Base-by-base conservation (phyloP, 257 asterid genomes). In the Lantana camara region DNA sequence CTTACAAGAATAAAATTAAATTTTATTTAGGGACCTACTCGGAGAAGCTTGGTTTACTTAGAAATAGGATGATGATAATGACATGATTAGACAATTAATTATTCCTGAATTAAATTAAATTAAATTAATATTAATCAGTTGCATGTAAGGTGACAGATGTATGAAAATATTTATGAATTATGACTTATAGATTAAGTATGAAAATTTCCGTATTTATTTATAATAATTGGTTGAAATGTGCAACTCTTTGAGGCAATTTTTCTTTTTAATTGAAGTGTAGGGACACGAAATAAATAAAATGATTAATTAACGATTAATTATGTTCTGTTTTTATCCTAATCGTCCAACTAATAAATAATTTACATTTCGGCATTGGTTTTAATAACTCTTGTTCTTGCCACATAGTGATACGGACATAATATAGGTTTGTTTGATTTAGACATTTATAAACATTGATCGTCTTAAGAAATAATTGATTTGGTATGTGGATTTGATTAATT, bases 41-140 rank as follows among this genome's bases (percentile, higher is more conserved):
- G n/a, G n/a, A n/a, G n/a, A n/a, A n/a, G n/a, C n/a, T n/a, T n/a
- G n/a, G n/a, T n/a, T n/a, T n/a, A n/a, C 56, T 20, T 21, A 5
- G 4, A 10, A 49, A 49, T 14, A 49, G 8, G 34, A 21, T 48
- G 54, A 19, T 22, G 15, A 49, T 49, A 49, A 21, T 49, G 34
- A 49, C 34, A 49, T 49, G 56, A 22, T 49, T 49, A 21, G 56
- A 21, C 56, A 9, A 49, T 49, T 49, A 21, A 5, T 49, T 49
- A 49, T 19, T 10, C 54, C 13, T 1, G 7, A 49, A 7, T 35
- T 2, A 2, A 21, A 49, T 17, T 1, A 1, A 49, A 35, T 35
- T 35, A 35, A 49, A 49, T 47, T 47, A 49, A 21, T 49, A 21
- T 49, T 49, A 49, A 49, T 9, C 1, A 11, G 0, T 22, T 20